Percentiles rank a stretch among this genome's conserved stretches.
Conservation (phyloP, 192 early-diverging fungal genomes). For the Geranomyces michiganensis region DNA sequence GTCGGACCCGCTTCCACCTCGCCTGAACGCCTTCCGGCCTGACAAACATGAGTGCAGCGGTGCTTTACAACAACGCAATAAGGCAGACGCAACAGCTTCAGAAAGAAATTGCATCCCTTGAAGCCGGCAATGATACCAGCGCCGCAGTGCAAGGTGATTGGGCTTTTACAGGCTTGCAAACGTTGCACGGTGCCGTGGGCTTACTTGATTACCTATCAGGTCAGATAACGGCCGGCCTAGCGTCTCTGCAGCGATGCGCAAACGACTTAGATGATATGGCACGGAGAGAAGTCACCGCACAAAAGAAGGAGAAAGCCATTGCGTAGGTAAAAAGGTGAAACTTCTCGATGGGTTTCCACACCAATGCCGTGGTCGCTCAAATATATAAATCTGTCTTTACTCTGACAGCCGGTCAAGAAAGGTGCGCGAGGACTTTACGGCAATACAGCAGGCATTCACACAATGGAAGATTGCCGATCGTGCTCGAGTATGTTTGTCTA, state of each 20-base stretch:
- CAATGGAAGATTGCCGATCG: slow-evolving; percentile 29
- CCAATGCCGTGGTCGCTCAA: not conserved
- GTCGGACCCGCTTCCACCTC: no score
- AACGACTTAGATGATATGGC: slow-evolving; percentile 48
- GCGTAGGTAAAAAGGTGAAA: slow-evolving; percentile 38
- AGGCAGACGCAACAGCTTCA: slow-evolving; percentile 38
- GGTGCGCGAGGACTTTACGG: slow-evolving; percentile 41
- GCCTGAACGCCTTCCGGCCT: no score
- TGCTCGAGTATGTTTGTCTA: slow-evolving; percentile 22
- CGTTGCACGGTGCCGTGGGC: no score
- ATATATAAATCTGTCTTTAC: no score
- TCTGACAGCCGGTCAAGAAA: slow-evolving; percentile 35
- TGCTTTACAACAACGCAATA: slow-evolving; percentile 47
- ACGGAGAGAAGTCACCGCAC: slow-evolving; percentile 48
- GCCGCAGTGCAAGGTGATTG: slow-evolving; percentile 38
- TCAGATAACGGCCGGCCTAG: slow-evolving; percentile 42
- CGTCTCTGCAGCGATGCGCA: slow-evolving; percentile 40
- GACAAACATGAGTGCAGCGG: slow-evolving; percentile 42
- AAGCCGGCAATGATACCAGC: slow-evolving; percentile 33
- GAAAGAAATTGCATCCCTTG: slow-evolving; percentile 40
- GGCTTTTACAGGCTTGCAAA: no score
- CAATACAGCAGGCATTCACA: slow-evolving; percentile 32
- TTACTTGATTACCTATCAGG: slow-evolving; percentile 8
- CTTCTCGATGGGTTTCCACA: not conserved
- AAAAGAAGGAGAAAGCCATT: slow-evolving; percentile 51